These are phyloP conservation scores for Exophiala oligosperma DNA, from an alignment of 2,329 filamentous ascomycete species.

Conservation along the genomic window DNA sequence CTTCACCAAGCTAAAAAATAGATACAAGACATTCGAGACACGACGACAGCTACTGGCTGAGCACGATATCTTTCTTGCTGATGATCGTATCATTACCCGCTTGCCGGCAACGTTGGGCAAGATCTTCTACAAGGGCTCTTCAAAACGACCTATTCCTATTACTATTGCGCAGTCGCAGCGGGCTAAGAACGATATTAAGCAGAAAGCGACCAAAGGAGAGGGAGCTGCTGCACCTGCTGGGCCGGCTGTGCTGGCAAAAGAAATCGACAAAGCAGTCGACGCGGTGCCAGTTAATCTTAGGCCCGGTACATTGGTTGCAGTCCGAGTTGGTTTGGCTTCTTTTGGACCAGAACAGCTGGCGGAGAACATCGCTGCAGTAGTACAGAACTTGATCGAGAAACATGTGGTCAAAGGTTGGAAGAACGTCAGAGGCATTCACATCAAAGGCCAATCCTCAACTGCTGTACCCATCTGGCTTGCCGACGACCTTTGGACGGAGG, in stretches of 20 bases:
- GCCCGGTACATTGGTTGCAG: conserved; percentile 74
- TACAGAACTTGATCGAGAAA: conserved; percentile 69
- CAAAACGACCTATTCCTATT: conserved; percentile 85
- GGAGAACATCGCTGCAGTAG: conserved; percentile 76
- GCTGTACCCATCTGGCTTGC: conserved; percentile 94
- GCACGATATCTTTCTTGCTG: conserved; percentile 91
- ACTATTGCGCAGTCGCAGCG: conserved; percentile 64
- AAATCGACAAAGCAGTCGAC: conserved; percentile 75
- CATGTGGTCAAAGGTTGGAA: conserved; percentile 84
- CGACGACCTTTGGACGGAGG: conserved; percentile 85
- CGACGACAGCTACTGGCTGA: conserved; percentile 79
- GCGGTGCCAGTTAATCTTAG: conserved; percentile 79
- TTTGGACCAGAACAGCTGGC: conserved; percentile 75
- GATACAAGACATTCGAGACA: conserved; percentile 86
- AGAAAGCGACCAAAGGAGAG: conserved; percentile 43
- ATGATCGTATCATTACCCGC: conserved; percentile 74
- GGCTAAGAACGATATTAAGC: conserved; percentile 55
- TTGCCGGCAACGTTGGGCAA: conserved; percentile 82
- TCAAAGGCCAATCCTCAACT: conserved; percentile 87
- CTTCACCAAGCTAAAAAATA: conserved; percentile 79
- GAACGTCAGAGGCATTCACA: conserved; percentile 78
- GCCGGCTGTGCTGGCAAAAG: conserved; percentile 69
- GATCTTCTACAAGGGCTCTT: conserved; percentile 81
- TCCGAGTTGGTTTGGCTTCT: conserved; percentile 74
- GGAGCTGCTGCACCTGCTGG: conserved; percentile 52